Conservation (phyloP, 2,329 filamentous ascomycete genomes). For the Rhynchosporium secalis region DNA sequence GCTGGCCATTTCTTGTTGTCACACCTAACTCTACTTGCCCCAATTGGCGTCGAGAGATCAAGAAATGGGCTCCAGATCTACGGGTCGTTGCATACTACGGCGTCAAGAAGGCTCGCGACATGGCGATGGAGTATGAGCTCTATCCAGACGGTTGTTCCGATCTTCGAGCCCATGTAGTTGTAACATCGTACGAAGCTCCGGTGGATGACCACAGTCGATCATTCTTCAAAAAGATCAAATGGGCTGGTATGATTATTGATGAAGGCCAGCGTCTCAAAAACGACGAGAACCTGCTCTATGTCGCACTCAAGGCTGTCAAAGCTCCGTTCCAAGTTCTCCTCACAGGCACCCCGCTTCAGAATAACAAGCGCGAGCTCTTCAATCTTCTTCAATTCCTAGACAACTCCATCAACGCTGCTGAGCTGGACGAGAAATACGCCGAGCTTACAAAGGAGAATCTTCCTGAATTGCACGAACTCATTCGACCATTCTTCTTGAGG, state of each 20-base stretch:
- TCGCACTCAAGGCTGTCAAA: conserved; percentile 68
- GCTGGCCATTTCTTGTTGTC: conserved; percentile 90
- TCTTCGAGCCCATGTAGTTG: conserved; percentile 84
- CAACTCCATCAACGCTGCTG: conserved; percentile 63
- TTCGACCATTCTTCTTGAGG: conserved; percentile 68
- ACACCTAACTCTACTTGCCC: conserved; percentile 93
- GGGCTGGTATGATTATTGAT: conserved; percentile 88
- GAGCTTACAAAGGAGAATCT: conserved; percentile 84
- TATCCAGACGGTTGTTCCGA: conserved; percentile 67
- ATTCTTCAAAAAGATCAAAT: conserved; percentile 71
- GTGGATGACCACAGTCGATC: conserved; percentile 66
- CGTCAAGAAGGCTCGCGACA: conserved; percentile 68
- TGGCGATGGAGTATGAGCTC: conserved; percentile 81
- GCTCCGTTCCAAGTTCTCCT: conserved; percentile 83
- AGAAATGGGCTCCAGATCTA: conserved; percentile 84
- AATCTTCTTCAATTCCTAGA: conserved; percentile 97
- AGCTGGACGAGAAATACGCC: conserved; percentile 72
- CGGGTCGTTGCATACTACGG: conserved; percentile 94
- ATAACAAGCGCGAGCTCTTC: conserved; percentile 92
- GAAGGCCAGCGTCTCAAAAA: conserved; percentile 96
- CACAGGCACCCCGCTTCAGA: conserved; percentile 83
- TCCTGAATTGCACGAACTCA: conserved; percentile 75
- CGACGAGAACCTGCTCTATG: conserved; percentile 80
- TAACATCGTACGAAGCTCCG: conserved; percentile 92
- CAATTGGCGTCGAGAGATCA: conserved; percentile 97